A percentile compares a stretch with the other conserved stretches of the same genome.
Conservation (phyloP, 306 rosid genomes). For the Prunus kanzakura region DNA sequence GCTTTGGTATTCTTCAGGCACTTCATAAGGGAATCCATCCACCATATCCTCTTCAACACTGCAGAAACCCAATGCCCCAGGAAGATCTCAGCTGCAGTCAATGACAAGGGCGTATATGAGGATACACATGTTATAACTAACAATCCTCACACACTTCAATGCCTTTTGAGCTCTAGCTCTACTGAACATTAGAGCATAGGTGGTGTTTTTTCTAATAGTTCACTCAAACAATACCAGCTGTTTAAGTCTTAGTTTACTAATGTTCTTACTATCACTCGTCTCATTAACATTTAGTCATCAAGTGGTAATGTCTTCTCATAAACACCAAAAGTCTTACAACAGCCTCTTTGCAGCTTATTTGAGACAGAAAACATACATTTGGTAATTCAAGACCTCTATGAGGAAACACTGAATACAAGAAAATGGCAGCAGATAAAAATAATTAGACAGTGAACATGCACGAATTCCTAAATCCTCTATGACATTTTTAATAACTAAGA, state of each 20-base stretch:
- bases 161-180: neutral
- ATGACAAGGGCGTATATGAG: conserved; percentile 94
- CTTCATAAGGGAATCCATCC: conserved; percentile 86
- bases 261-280: neutral
- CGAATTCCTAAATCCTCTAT: too few species aligned
- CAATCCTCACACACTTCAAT: conserved; percentile 7
- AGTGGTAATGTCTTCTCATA: neutral
- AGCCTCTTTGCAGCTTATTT: neutral
- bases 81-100: conserved; percentile 99
- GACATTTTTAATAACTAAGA: neutral
- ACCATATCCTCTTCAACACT: conserved; percentile 99
- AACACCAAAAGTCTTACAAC: neutral
- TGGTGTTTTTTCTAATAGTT: neutral
- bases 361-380: neutral
- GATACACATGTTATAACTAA: conserved; percentile 29
- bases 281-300: neutral
- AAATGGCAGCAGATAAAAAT: neutral
- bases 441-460: neutral
- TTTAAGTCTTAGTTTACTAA: neutral
- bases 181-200: neutral
- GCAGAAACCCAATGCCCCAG: conserved; percentile 99
- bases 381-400: neutral
- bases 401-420: neutral
- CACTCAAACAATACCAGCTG: neutral
- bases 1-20: conserved; percentile 77